Base-by-base conservation (phyloP, 2,329 filamentous ascomycete species). In the Coniochaeta ligniaria region DNA sequence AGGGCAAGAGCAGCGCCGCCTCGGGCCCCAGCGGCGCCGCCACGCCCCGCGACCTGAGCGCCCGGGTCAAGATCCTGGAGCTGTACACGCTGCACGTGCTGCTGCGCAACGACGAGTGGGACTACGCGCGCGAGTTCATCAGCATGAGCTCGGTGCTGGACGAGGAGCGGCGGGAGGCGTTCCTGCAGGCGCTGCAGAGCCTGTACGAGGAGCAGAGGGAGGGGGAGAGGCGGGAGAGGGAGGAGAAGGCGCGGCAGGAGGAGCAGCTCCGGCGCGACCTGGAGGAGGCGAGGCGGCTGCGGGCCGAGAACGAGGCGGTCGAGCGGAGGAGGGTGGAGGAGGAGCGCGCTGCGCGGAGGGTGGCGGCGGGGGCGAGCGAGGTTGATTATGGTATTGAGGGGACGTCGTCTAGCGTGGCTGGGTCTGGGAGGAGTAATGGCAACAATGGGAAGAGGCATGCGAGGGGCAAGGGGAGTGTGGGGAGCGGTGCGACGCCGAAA, bases 11-110 rank as follows among this genome's bases (percentile, higher is more conserved):
- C 24, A 80, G 75, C 65, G 77, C 31, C 35, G 26, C 54, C 33
- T 35, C 17, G n/a, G n/a, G 20, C 47, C 54, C 54, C 8, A 85
- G 83, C 62, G 91, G 91, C 61, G 87, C 92, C 45, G 87, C 92
- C 70, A 96, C 92, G 0, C 92, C 92, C 0, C 86, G 91, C 63
- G 92, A 96, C 70, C 83, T 96, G 38, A 88, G 90, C 66, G 87
- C 91, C 5, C 84, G 92, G 54, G 87, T 97, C 64, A 96, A 96
- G 77, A 90, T 99, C 47, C 84, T 99, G 58, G 95, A 99, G 75
- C 82, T 99, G 9, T 99, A 97, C 73, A 96, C 92, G 1, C 82
- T 99, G 5, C 95, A 99, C 71, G 91, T 98, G 8, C 84, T 99
- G n/a, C 87, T 94, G 6, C 84, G 92, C 59, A 98, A 97, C 67